A percentile compares a stretch with the other conserved stretches of the same genome.
Conservation (phyloP, 2,329 filamentous ascomycete species). For the Monilinia fructigena region DNA sequence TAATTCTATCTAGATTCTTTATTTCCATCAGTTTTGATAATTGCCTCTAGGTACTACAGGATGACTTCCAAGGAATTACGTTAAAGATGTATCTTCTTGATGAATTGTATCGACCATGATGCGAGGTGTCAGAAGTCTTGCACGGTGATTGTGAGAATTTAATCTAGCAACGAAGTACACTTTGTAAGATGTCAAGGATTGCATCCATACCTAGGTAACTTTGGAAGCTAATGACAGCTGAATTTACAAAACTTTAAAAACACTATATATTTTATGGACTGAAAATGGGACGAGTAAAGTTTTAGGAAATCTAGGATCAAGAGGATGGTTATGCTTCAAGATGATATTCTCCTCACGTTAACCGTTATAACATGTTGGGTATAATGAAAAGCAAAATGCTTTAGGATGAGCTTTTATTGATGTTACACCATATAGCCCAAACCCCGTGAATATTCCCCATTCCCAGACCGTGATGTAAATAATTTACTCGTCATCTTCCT, state of each 20-base stretch:
- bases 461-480: constrained; percentile 28
- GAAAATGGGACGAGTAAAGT: neutral
- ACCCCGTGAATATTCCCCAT: constrained; percentile 29
- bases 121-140: no score
- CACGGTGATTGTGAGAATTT: no score
- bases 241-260: neutral
- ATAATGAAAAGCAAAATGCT: constrained; percentile 24
- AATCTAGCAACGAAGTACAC: neutral
- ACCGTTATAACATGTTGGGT: constrained; percentile 18
- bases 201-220: neutral
- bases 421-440: constrained; percentile 30
- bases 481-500: constrained; percentile 66
- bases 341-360: constrained; percentile 12
- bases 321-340: neutral
- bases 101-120: neutral
- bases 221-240: no score
- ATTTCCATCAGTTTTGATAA: no score
- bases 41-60: neutral
- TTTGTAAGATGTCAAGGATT: no score
- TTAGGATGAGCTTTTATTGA: constrained; percentile 23
- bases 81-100: neutral
- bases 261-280: neutral
- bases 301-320: neutral
- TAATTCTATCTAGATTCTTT: no score
- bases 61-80: neutral